Conservation (phyloP, 2,329 filamentous ascomycete species). For the Diaporthe aspalathi region DNA sequence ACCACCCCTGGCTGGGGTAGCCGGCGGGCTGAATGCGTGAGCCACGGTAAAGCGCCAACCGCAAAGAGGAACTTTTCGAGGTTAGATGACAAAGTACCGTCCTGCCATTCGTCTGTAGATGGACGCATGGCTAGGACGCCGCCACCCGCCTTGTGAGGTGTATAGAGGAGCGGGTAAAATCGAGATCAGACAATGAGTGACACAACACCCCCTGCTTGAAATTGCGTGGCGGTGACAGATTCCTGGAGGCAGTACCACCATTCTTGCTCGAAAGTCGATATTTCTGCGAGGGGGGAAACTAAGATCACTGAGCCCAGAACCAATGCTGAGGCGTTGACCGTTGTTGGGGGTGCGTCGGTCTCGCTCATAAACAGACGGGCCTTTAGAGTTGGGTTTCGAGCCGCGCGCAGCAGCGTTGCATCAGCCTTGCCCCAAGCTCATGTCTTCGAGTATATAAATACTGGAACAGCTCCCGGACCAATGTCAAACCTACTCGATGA, state of each 20-base stretch:
- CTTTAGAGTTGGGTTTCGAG: slow-evolving; percentile 21
- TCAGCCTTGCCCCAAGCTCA: slow-evolving; percentile 19
- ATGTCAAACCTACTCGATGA: background rate
- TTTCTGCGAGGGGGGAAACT: background rate
- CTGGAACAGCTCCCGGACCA: background rate
- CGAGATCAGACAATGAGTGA: slow-evolving; percentile 9
- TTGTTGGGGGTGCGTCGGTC: background rate
- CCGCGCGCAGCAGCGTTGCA: slow-evolving; percentile 13
- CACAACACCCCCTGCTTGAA: slow-evolving; percentile 16
- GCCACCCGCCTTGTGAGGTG: slow-evolving; percentile 15
- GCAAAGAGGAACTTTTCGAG: background rate
- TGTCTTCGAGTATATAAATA: background rate
- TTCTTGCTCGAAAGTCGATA: slow-evolving; percentile 2
- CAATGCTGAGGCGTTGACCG: background rate
- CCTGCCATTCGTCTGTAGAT: slow-evolving; percentile 11
- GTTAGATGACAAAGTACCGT: slow-evolving; percentile 2
- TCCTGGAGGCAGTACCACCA: slow-evolving; percentile 9
- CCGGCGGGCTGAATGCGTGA: slow-evolving; percentile 8
- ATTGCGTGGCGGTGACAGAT: slow-evolving; percentile 28
- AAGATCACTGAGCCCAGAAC: background rate
- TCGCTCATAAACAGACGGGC: background rate
- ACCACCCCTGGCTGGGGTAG: slow-evolving; percentile 12
- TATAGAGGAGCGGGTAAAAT: slow-evolving; percentile 5
- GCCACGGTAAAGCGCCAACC: background rate
- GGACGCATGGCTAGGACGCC: slow-evolving; percentile 5